Conservation (phyloP, 2,329 filamentous ascomycete genomes). For the Thelonectria discophora region DNA sequence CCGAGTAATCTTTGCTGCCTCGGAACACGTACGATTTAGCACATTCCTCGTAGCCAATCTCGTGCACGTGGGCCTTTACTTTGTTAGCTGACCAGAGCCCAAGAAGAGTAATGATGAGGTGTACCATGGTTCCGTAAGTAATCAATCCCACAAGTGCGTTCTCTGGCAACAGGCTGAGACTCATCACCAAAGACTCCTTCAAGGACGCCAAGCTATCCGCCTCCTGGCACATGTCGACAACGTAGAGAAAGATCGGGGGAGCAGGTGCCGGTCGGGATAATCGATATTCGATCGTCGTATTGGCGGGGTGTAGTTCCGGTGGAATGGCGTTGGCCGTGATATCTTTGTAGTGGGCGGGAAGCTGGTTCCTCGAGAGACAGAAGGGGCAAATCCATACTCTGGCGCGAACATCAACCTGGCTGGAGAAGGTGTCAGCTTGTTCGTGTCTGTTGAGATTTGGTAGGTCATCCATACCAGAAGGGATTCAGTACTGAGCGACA, state of each 20-base stretch:
- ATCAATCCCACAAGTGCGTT: constrained; percentile 85
- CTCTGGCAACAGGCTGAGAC: constrained; percentile 81
- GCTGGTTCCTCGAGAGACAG: constrained; percentile 82
- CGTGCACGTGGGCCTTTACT: constrained; percentile 86
- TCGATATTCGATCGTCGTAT: constrained; percentile 90
- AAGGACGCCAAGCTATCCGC: constrained; percentile 84
- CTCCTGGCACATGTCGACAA: constrained; percentile 89
- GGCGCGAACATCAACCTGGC: constrained; percentile 84
- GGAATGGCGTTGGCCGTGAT: constrained; percentile 85
- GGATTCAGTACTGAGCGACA: constrained; percentile 97
- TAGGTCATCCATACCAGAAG: constrained; percentile 76
- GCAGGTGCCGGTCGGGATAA: constrained; percentile 84
- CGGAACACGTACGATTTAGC: constrained; percentile 99
- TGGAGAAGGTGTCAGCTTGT: constrained; percentile 48
- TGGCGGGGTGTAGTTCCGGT: constrained; percentile 81
- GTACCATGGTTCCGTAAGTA: constrained; percentile 92
- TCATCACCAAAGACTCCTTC: constrained; percentile 88
- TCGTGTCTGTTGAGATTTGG: no score
- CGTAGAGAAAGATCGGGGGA: constrained; percentile 86
- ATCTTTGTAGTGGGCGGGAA: constrained; percentile 89
- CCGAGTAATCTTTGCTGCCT: constrained; percentile 96
- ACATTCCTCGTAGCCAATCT: constrained; percentile 97
- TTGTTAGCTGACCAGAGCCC: constrained; percentile 41
- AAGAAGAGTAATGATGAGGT: constrained; percentile 27
- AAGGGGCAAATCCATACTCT: constrained; percentile 91